phyloP scores from a whole-genome alignment of 2,329 filamentous ascomycete genomes.

The Parastagonospora nodorum region DNA sequence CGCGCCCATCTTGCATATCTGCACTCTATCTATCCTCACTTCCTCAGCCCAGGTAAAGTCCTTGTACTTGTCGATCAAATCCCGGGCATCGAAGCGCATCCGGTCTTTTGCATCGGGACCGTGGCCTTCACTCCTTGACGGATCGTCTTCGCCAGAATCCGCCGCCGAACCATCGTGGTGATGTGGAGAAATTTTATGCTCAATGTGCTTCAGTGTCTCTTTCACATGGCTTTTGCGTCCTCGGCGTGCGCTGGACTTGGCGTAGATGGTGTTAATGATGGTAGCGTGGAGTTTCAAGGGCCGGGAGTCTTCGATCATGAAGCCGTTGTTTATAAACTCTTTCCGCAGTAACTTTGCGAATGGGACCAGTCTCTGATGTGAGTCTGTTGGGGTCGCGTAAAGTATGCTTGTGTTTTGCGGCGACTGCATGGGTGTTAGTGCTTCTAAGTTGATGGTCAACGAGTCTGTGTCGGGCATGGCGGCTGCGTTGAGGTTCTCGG shows the following conservation, averaged over 20 bases:
- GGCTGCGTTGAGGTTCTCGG: conserved; percentile 35
- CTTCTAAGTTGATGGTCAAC: conserved; percentile 52
- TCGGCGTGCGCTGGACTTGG: conserved; percentile 52
- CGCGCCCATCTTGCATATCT: conserved; percentile 88
- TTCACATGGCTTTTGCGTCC: conserved; percentile 15
- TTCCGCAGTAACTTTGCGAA: conserved; percentile 64
- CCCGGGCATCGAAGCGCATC: conserved; percentile 49
- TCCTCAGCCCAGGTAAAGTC: conserved; percentile 73
- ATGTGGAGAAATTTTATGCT: background rate
- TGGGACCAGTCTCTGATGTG: conserved; percentile 54
- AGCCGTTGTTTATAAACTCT: conserved; percentile 60
- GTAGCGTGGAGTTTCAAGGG: conserved; percentile 82
- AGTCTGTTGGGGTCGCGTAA: conserved; percentile 66
- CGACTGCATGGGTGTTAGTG: conserved; percentile 65
- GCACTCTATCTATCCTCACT: conserved; percentile 70
- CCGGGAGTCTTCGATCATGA: conserved; percentile 64
- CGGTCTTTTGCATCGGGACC: conserved; percentile 30
- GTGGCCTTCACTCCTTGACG: conserved; percentile 4
- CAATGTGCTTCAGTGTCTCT: conserved; percentile 1
- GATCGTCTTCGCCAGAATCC: conserved; percentile 5
- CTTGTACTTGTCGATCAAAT: conserved; percentile 59
- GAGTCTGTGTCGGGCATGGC: conserved; percentile 28
- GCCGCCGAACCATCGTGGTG: conserved; percentile 8
- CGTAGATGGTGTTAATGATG: conserved; percentile 83
- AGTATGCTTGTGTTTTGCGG: conserved; percentile 65